Conservation (phyloP, 1,139 yeast species). For the Hemisphaericaspora subhashii region DNA sequence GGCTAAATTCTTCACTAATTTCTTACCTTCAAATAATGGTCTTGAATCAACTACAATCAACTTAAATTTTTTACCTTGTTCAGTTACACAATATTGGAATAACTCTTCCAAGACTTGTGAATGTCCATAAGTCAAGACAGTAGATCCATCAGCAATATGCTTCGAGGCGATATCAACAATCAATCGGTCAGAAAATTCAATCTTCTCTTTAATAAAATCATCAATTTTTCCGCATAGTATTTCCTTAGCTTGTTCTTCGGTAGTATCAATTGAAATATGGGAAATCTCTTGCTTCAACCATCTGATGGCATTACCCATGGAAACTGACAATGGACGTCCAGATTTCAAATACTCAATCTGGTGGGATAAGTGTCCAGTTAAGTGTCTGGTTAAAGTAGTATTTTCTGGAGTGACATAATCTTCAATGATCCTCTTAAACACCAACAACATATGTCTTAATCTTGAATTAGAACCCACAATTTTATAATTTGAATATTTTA, state of each 20-base stretch:
- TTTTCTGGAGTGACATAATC: conserved; percentile 87
- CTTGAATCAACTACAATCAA: conserved; percentile 93
- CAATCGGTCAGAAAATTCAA: conserved; percentile 79
- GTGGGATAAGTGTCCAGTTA: conserved; percentile 86
- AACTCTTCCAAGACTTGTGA: conserved; percentile 81
- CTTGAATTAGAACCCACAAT: conserved; percentile 90
- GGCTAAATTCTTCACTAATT: conserved; percentile 59
- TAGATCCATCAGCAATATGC: conserved; percentile 76
- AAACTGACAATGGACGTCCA: conserved; percentile 86
- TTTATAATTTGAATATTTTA: conserved; percentile 78
- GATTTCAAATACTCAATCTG: conserved; percentile 92
- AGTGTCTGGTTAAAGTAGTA: conserved; percentile 81
- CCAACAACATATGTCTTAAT: conserved; percentile 80
- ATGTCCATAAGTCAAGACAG: conserved; percentile 84
- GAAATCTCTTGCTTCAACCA: conserved; percentile 96
- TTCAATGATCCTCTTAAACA: conserved; percentile 74
- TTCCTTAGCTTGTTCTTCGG: conserved; percentile 74
- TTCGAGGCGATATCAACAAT: conserved; percentile 79
- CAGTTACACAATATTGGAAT: conserved; percentile 65
- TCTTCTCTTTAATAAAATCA: conserved; percentile 78
- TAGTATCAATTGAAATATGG: conserved; percentile 65
- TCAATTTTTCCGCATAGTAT: conserved; percentile 68
- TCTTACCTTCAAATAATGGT: conserved; percentile 92
- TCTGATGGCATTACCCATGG: conserved; percentile 98
- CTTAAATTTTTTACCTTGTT: conserved; percentile 66